Evolutionary conservation across 73 alveolate genomes (phyloP), one percentile per base, ranked within the genome.

Genomic region (Blepharisma stoltei): DNA sequence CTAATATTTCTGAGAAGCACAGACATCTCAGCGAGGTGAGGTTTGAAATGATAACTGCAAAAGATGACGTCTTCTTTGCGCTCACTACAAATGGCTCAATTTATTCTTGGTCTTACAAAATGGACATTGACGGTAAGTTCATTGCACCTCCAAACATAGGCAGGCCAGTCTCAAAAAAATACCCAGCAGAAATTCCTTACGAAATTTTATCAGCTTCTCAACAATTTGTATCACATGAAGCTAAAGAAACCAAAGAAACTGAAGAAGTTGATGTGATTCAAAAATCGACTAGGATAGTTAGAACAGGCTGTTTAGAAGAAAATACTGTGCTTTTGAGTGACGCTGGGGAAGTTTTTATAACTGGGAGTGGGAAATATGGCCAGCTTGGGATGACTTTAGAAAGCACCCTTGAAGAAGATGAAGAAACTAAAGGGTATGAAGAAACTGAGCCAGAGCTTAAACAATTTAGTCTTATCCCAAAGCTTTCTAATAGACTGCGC

Each of bases 291-390:
- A 60, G 23, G 5, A 25, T 60, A 14, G 73, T 60, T 20, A 18
- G 2, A 18, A 9, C 18, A 8, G 14, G 46, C 23, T 60, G 73
- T 5, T 60, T 25, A 18, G 73, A 60, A 18, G 73, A 60, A 60
- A 60, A 60, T 25, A 60, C 73, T 60, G 11, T 18, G 48, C 46
- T 60, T 9, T 18, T 60, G 48, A 60, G 46, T 60, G 73, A 60
- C 5, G 23, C 14, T 14, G 73, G 73, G 14, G 73, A 60, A 5
- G 73, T 60, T 25, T 9, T 60, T 25, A 25, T 25, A 1, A 9
- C 73, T 20, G 73, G 73, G 45, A 60, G 49, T 60, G 23, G 23
- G 2, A 25, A 60, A 60, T 60, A 60, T 60, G 73, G 73, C 11
- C 73, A 60, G 5, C 14, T 60, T n/a, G 73, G 49, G 18, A 60